Percentiles rank a stretch among this genome's conserved stretches.
Conservation (phyloP, 371 early-diverging fungal species). For the Saksenaea oblongispora region DNA sequence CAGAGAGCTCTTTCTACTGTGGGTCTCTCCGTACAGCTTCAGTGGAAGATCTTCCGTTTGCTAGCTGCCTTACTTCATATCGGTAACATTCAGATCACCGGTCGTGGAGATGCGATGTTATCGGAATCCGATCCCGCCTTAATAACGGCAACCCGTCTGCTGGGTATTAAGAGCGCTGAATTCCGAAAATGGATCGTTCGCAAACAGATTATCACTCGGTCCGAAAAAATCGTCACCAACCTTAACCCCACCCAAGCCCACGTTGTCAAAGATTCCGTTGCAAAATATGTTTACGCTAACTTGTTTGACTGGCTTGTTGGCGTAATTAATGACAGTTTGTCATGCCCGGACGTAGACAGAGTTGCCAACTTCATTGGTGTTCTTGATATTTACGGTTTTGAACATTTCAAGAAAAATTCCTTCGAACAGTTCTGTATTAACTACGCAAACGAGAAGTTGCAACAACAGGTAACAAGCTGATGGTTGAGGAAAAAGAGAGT, state of each 20-base stretch:
- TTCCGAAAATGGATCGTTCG: constrained; percentile 91
- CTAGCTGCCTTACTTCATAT: constrained; percentile 90
- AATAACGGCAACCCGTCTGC: constrained; percentile 61
- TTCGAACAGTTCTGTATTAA: constrained; percentile 99
- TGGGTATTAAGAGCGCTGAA: constrained; percentile 72
- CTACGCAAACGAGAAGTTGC: constrained; percentile 96
- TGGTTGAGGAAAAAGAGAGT: background rate
- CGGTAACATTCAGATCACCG: constrained; percentile 86
- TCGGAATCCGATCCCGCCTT: constrained; percentile 77
- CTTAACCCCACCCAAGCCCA: constrained; percentile 76
- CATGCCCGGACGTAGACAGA: constrained; percentile 44
- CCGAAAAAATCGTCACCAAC: constrained; percentile 85
- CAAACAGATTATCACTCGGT: constrained; percentile 85
- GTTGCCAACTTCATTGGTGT: constrained; percentile 88
- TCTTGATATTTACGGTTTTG: constrained; percentile 96
- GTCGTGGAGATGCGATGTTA: constrained; percentile 72
- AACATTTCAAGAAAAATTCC: constrained; percentile 96
- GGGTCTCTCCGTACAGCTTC: constrained; percentile 83
- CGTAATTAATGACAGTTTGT: constrained; percentile 78
- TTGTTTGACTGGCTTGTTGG: constrained; percentile 94
- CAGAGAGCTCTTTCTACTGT: constrained; percentile 84
- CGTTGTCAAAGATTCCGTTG: constrained; percentile 88
- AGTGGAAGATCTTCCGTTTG: constrained; percentile 88
- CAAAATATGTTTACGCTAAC: constrained; percentile 91
- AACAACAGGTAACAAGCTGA: constrained; percentile 71